These are phyloP conservation scores for Candida mattraensis DNA, from an alignment of 805 yeast species.

Conservation along the genomic window DNA sequence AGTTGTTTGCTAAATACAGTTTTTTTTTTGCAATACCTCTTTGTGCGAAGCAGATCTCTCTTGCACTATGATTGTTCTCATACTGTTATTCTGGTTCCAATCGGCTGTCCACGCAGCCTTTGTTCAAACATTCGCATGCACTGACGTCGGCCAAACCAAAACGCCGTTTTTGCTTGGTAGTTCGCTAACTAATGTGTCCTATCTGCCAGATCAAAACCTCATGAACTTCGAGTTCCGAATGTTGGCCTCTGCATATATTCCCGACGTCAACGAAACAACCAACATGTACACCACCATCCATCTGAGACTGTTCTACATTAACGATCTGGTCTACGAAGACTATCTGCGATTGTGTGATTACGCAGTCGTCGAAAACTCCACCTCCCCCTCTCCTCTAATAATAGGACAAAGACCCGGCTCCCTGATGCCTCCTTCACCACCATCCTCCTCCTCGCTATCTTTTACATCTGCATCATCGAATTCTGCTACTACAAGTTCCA, in stretches of 20 bases:
- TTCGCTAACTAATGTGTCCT: slow-evolving; percentile 23
- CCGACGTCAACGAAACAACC: slow-evolving; percentile 45
- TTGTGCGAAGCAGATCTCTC: too few relatives aligned
- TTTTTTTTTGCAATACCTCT: too few relatives aligned
- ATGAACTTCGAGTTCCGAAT: slow-evolving; percentile 19
- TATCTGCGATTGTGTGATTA: slow-evolving; percentile 44
- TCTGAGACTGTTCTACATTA: slow-evolving; percentile 44
- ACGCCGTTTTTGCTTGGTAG: slow-evolving; percentile 9
- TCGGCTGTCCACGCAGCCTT: slow-evolving; percentile 11
- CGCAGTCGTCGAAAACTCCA: slow-evolving; percentile 19
- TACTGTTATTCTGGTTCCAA: not conserved
- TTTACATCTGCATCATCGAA: too few relatives aligned
- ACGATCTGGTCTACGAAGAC: slow-evolving; percentile 40
- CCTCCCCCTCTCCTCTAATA: not conserved
- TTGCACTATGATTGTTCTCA: not conserved
- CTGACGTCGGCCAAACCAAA: not conserved
- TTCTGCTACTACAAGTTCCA: not conserved
- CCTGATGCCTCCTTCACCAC: not conserved
- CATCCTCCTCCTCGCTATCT: too few relatives aligned
- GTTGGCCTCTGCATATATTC: slow-evolving; percentile 28
- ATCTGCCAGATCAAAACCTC: slow-evolving; percentile 9
- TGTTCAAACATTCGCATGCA: slow-evolving; percentile 14
- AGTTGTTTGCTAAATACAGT: too few relatives aligned
- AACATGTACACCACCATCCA: slow-evolving; percentile 51
- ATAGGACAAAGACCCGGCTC: not conserved